Evolutionary conservation across 2,329 filamentous ascomycete genomes (phyloP).

Genomic region (Tolypocladium album): DNA sequence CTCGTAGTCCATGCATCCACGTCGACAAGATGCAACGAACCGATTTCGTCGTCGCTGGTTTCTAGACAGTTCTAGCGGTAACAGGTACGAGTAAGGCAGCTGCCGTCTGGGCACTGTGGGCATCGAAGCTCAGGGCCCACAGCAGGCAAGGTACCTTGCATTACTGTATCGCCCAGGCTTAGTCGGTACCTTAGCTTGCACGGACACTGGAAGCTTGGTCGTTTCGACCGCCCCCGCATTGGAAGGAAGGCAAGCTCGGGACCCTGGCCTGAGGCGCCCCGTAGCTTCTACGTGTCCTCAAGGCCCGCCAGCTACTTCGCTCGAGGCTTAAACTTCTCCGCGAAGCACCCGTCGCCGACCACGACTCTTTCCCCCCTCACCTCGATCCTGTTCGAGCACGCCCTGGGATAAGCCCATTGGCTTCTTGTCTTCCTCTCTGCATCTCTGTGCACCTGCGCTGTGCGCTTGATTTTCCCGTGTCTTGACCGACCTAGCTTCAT

Average conservation of each 20-base stretch:
- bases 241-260: neutral
- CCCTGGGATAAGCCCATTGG: constrained; percentile 13
- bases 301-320: constrained; percentile 11
- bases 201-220: too few species aligned
- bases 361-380: neutral
- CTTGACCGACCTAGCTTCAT: neutral
- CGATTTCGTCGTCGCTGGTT: neutral
- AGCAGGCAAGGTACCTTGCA: neutral
- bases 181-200: too few species aligned
- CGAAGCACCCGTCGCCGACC: neutral
- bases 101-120: neutral
- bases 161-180: too few species aligned
- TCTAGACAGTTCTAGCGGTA: neutral
- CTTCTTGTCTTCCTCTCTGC: constrained; percentile 3
- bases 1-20: too few species aligned
- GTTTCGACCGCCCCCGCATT: neutral
- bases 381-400: constrained; percentile 11
- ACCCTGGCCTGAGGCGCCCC: constrained; percentile 2
- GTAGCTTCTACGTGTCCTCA: constrained; percentile 23
- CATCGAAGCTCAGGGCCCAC: neutral
- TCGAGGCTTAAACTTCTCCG: neutral
- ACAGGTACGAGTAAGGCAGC: neutral
- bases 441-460: constrained; percentile 11
- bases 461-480: constrained; percentile 6
- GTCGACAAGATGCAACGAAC: neutral